Evolutionary conservation across 2,329 filamentous ascomycete genomes (phyloP), one percentile per base, ranked within the genome.

Genomic region (Emmonsiellopsis sp.): DNA sequence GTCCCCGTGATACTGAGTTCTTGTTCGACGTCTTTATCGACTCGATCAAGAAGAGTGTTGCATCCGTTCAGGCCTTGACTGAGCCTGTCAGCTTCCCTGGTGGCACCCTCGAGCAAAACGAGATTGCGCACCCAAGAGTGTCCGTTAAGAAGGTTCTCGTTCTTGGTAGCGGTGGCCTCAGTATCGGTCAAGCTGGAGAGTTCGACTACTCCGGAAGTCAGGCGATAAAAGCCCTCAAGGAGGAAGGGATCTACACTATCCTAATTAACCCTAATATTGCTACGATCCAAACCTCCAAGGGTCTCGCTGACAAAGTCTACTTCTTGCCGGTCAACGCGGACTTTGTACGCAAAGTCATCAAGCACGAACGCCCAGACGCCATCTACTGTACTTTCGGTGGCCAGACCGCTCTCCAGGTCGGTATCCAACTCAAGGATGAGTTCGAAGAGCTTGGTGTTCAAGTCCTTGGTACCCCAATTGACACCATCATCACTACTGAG

Each of bases 181-280:
- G 88, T 71, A 98, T 98, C 70, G 93, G 93, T 11, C 93, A 98
- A 71, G 93, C 93, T 59, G 93, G 93, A 71, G 93, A 98, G 71
- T 98, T 98, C 62, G 93, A 98, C 69, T 98, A 98, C 76, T 97
- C 93, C 52, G 93, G 93, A 58, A 94, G 88, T 71, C 93, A 98
- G 72, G 93, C 92, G 45, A 97, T 98, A 78, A 98, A 98, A 77
- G 93, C 93, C 39, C 69, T 98, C 63, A 97, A 97, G 74, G 87
- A 97, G 70, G 93, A 97, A 73, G 92, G 91, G 56, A 96, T 97
- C 64, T 97, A 96, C 77, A 96, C 93, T 2, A 86, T 98, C 58
- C 78, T 98, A 58, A 97, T 98, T 79, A 98, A 98, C 75, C 93
- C 93, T 54, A 98, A 98, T 69, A 97, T 98, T 68, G 93, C 93